These are phyloP conservation scores for Neoboletus magnificus DNA, from an alignment of 768 basidiomycete genomes.

Conservation along the genomic window DNA sequence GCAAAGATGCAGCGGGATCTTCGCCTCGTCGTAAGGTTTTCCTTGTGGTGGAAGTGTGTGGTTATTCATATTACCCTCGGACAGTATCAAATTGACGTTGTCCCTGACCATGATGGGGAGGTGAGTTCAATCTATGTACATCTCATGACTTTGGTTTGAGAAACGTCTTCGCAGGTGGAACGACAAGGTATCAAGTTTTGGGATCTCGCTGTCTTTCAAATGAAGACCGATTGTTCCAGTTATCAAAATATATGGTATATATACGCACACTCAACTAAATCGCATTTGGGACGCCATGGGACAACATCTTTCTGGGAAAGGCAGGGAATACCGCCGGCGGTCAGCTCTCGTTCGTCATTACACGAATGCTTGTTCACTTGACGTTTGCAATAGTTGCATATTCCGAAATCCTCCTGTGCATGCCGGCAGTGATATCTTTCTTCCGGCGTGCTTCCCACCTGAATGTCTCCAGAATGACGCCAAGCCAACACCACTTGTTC, in stretches of 20 bases:
- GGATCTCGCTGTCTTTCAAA: background rate
- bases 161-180: slow-evolving; percentile 31
- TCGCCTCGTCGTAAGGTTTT: slow-evolving; percentile 37
- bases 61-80: slow-evolving; percentile 3
- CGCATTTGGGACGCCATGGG: slow-evolving; percentile 49
- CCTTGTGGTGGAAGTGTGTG: background rate
- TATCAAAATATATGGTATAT: slow-evolving; percentile 49
- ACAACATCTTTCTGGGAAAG: slow-evolving; percentile 39
- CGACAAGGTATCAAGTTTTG: slow-evolving; percentile 33
- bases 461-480: slow-evolving; percentile 23
- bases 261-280: slow-evolving; percentile 46
- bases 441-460: slow-evolving; percentile 51
- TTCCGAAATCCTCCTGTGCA: slow-evolving; percentile 36
- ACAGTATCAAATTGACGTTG: slow-evolving; percentile 50
- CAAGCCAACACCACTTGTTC: slow-evolving; percentile 24
- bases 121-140: slow-evolving; percentile 15
- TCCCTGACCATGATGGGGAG: slow-evolving; percentile 33
- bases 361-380: background rate
- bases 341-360: slow-evolving; percentile 14
- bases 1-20: too few species aligned
- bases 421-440: slow-evolving; percentile 41
- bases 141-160: background rate
- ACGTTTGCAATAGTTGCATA: slow-evolving; percentile 38
- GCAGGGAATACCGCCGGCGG: slow-evolving; percentile 54
- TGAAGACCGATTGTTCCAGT: slow-evolving; percentile 24